Evolutionary conservation across 2,329 filamentous ascomycete species (phyloP).

Genomic region (Ascochyta fabae): DNA sequence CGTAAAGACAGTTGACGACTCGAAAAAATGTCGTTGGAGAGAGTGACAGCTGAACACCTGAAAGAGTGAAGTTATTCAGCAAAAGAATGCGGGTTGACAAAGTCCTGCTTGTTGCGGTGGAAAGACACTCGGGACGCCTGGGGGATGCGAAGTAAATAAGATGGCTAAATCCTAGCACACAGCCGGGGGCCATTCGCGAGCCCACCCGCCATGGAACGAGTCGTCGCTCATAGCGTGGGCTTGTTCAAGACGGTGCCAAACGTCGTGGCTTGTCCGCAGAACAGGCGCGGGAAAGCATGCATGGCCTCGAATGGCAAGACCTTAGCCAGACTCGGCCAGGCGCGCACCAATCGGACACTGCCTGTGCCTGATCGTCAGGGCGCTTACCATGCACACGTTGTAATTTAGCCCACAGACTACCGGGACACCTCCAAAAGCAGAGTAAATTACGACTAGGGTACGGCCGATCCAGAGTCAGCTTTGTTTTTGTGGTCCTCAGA

Average conservation of each 20-base stretch:
- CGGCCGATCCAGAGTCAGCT: conserved; percentile 21
- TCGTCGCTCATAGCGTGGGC: conserved; percentile 41
- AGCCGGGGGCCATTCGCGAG: conserved; percentile 38
- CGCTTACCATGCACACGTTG: conserved; percentile 27
- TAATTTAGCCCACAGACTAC: conserved; percentile 25
- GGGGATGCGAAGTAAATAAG: conserved; percentile 48
- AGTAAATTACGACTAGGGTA: conserved; percentile 39
- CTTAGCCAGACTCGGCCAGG: conserved; percentile 28
- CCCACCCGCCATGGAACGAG: conserved; percentile 42
- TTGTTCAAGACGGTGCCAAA: conserved; percentile 41
- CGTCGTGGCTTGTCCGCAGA: conserved; percentile 42
- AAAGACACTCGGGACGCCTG: conserved; percentile 31
- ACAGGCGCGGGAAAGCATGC: conserved; percentile 33
- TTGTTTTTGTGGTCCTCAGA: conserved; percentile 18
- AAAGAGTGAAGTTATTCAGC: conserved; percentile 52
- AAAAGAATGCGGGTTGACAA: conserved; percentile 46
- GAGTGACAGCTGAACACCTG: conserved; percentile 49
- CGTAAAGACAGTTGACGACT: conserved; percentile 27
- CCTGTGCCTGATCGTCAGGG: conserved; percentile 44
- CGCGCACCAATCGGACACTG: conserved; percentile 37
- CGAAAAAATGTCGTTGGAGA: conserved; percentile 32
- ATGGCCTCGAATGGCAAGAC: conserved; percentile 29
- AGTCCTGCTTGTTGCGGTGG: conserved; percentile 48
- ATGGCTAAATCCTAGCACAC: conserved; percentile 38
- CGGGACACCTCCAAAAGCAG: conserved; percentile 35